Evolutionary conservation across 768 basidiomycete genomes (phyloP).

Genomic region (Lactarius indigo): DNA sequence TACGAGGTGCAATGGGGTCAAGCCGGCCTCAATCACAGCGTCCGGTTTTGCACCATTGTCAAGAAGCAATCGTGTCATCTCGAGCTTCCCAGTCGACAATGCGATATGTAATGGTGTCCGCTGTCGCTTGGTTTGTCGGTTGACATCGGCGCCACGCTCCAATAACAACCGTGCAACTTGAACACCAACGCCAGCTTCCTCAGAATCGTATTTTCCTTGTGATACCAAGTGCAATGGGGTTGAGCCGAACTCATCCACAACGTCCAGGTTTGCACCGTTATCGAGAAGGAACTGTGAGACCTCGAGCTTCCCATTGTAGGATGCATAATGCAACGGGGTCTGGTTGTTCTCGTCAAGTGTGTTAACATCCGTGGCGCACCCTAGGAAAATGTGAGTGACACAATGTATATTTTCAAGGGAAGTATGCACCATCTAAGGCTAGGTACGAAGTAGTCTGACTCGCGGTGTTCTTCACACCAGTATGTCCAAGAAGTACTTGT

Average conservation of each 20-base stretch:
- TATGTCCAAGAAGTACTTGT: not conserved
- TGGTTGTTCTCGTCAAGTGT: no score
- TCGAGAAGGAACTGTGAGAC: no score
- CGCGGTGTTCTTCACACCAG: not conserved
- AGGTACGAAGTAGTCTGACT: not conserved
- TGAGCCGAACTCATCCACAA: no score
- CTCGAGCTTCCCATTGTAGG: no score
- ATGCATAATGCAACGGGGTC: no score
- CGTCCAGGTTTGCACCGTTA: no score
- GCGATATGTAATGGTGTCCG: not conserved
- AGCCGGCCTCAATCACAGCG: rapidly evolving
- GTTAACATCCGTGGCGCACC: not conserved
- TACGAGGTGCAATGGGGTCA: not conserved
- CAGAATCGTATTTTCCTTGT: not conserved
- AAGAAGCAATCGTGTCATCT: not conserved
- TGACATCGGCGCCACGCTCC: not conserved
- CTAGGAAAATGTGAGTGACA: not conserved
- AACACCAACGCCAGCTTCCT: not conserved
- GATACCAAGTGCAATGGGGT: not conserved
- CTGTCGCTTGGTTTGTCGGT: not conserved
- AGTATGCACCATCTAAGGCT: not conserved
- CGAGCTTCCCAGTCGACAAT: no score
- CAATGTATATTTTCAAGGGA: not conserved
- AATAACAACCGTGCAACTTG: not conserved
- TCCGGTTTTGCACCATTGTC: not conserved